phyloP scores from a whole-genome alignment of 2,329 filamentous ascomycete genomes.

The Fusarium tanahbumbuense region DNA sequence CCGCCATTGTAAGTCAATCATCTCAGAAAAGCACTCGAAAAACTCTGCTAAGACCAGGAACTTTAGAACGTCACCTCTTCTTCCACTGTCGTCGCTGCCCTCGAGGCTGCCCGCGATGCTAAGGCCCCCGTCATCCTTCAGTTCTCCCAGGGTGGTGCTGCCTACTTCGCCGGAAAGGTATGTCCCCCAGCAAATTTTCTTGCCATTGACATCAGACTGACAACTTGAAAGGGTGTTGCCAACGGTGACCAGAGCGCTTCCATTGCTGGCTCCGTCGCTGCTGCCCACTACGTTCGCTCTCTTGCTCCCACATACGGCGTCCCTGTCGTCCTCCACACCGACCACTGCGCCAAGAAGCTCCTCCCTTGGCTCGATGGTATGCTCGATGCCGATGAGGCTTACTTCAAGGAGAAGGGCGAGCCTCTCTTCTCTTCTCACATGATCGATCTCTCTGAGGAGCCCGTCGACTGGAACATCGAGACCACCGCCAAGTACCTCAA shows the following conservation, averaged over 20 bases:
- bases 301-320: constrained; percentile 89
- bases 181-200: constrained; percentile 18
- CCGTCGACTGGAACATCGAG: constrained; percentile 88
- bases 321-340: constrained; percentile 93
- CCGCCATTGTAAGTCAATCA: constrained; percentile 69
- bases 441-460: constrained; percentile 96
- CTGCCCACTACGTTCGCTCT: constrained; percentile 91
- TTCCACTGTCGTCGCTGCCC: constrained; percentile 79
- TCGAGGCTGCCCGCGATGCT: constrained; percentile 93
- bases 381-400: constrained; percentile 91
- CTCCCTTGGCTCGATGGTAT: constrained; percentile 97
- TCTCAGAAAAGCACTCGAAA: background rate
- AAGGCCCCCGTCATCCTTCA: constrained; percentile 95
- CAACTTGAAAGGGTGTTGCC: constrained; percentile 70
- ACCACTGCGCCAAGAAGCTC: constrained; percentile 99
- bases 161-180: constrained; percentile 91
- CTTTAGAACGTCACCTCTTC: constrained; percentile 89
- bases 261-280: constrained; percentile 87
- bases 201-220: constrained; percentile 24
- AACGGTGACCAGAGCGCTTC: constrained; percentile 87
- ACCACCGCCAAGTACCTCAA: constrained; percentile 94
- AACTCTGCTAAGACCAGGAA: constrained; percentile 1
- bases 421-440: constrained; percentile 98
- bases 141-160: constrained; percentile 91
- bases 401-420: constrained; percentile 93